A percentile compares a stretch with the other conserved stretches of the same genome.
Conservation (phyloP, 257 asterid genomes). For the Handroanthus guayacan region DNA sequence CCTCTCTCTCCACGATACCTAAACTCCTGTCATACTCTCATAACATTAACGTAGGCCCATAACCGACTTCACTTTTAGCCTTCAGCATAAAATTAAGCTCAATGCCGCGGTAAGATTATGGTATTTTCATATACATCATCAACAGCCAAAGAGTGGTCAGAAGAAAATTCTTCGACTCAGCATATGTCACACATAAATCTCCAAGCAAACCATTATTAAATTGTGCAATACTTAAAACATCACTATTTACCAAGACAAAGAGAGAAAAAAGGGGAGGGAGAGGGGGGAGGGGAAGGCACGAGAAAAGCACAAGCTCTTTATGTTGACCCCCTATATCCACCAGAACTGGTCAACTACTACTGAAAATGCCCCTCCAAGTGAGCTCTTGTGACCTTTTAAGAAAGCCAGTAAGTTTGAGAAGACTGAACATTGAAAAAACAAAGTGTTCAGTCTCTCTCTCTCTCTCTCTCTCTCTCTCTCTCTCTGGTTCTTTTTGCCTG, state of each 20-base stretch:
- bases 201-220: too few relatives aligned
- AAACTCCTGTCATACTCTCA: background rate
- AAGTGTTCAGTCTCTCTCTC: background rate
- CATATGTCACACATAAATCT: background rate
- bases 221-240: background rate
- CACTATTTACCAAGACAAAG: background rate
- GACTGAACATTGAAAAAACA: background rate
- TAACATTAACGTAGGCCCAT: background rate
- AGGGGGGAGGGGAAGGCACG: background rate
- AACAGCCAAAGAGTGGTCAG: background rate
- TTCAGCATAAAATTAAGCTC: background rate
- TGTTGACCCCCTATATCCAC: background rate
- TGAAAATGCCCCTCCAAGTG: conserved; percentile 20
- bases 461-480: background rate
- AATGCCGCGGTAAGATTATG: background rate
- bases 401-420: conserved; percentile 10
- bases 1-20: background rate
- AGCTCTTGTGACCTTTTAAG: background rate
- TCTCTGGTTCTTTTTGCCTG: background rate
- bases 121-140: background rate
- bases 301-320: background rate
- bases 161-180: conserved; percentile 1
- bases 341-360: background rate
- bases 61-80: background rate
- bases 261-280: background rate